Percentiles rank a stretch among this genome's conserved stretches.
phyloP scores from a whole-genome alignment of 306 rosid species.

The Malus sieversii region DNA sequence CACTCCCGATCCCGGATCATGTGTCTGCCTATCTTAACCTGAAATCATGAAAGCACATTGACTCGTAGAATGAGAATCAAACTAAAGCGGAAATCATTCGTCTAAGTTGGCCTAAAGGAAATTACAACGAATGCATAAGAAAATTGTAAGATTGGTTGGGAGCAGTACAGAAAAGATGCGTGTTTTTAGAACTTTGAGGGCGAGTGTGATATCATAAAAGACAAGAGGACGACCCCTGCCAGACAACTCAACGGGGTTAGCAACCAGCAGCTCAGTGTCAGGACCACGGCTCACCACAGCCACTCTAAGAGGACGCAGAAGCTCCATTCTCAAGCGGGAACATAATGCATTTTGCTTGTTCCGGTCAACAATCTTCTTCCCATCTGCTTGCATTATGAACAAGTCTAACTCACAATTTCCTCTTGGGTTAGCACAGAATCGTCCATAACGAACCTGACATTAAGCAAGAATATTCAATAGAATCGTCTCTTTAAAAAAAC shows the following conservation, averaged over 20 bases:
- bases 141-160: background rate
- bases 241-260: conserved; percentile 56
- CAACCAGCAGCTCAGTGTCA: conserved; percentile 54
- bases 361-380: conserved; percentile 38
- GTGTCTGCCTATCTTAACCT: conserved; percentile 52
- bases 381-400: conserved; percentile 45
- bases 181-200: conserved; percentile 34
- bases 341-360: conserved; percentile 35
- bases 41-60: background rate
- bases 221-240: conserved; percentile 57
- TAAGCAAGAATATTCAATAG: background rate
- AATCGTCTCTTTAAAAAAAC: background rate
- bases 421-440: conserved; percentile 31
- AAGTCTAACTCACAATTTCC: conserved; percentile 47
- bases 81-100: no score
- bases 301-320: conserved; percentile 43
- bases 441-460: conserved; percentile 40
- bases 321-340: conserved; percentile 49
- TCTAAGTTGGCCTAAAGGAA: background rate
- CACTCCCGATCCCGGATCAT: conserved; percentile 45
- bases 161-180: conserved; percentile 41
- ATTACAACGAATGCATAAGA: background rate
- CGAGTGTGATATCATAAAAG: conserved; percentile 42
- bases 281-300: conserved; percentile 49
- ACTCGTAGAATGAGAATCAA: background rate